Base-by-base conservation (phyloP, 768 basidiomycete species). In the Leccinum longicurvipes region DNA sequence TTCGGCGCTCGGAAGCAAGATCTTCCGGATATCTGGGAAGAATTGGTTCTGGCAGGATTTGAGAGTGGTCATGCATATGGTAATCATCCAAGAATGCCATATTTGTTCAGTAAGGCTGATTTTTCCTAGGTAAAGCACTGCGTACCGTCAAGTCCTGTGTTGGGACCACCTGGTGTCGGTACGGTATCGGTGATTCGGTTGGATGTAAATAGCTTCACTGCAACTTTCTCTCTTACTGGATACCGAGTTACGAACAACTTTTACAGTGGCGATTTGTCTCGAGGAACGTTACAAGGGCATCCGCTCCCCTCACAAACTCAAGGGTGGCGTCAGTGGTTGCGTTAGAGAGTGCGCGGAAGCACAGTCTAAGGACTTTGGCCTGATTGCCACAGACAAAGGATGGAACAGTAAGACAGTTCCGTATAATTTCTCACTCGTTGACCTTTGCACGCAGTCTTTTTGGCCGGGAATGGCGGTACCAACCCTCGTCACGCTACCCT, bases 141-240 rank as follows among this genome's bases (percentile, higher is more conserved):
- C 76, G 87, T n/a, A 87, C 87, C 0, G 86, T 91, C 50, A 89
- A 91, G 70, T 83, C 81, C 0, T 89, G 89, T 62, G 87, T 91
- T 47, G 86, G 87, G n/a, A 82, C 82, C 1, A 80, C 75, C 14
- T 86, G 80, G 85, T 87, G 85, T 61, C 80, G 86, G 12, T 89
- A 82, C 60, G 88, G 87, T 2, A 74, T 89, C 9, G 86, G 87
- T 8, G 88, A 91, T 65, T 84, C 85, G 3, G 88, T 91, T 27
- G 84, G 86, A 21, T 55, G 76, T 77, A 55, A 52, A 19, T 47
- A 50, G 6, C 6, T 19, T 11, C 41, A 11, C 12, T 21, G 11
- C 10, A 19, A 11, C 19, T 19, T 12, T 12, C 6, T 12, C n/a
- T 42, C 3, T 19, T 19, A 19, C 41, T 42, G 9, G 15, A 44